Evolutionary conservation across 352 stramenopile genomes (phyloP).

Genomic region (Pythium phragmitis): DNA sequence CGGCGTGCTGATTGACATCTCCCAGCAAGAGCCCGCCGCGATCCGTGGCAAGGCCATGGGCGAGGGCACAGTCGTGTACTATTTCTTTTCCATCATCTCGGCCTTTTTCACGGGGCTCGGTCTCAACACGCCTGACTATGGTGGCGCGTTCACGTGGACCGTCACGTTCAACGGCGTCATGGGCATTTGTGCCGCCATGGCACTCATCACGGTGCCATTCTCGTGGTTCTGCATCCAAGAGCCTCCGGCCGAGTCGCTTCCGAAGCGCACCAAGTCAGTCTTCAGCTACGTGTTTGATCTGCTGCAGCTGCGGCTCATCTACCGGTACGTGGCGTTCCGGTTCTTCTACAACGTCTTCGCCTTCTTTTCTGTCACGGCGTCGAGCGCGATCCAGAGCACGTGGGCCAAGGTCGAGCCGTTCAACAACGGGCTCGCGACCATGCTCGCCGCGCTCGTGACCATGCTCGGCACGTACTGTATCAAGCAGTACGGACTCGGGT

Average conservation of each 20-base stretch:
- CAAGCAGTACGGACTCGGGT: conserved; percentile 45
- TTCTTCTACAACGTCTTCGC: conserved; percentile 38
- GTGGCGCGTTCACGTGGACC: conserved; percentile 44
- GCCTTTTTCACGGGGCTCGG: conserved; percentile 53
- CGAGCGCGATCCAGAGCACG: conserved; percentile 42
- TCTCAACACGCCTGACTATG: conserved; percentile 58
- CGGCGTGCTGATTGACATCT: conserved; percentile 53
- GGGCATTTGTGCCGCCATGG: conserved; percentile 35
- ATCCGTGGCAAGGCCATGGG: conserved; percentile 42
- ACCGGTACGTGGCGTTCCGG: conserved; percentile 27
- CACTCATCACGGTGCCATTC: conserved; percentile 34
- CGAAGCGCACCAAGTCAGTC: conserved; percentile 19
- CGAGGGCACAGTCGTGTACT: conserved; percentile 13
- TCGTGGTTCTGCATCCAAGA: conserved; percentile 60
- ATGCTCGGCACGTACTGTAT: conserved; percentile 40
- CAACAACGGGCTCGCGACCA: conserved; percentile 49
- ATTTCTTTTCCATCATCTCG: conserved; percentile 38
- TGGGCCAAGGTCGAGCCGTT: conserved; percentile 60
- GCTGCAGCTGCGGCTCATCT: conserved; percentile 46
- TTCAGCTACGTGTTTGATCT: conserved; percentile 43
- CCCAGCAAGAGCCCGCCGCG: conserved; percentile 46
- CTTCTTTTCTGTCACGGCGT: conserved; percentile 48
- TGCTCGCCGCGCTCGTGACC: conserved; percentile 42
- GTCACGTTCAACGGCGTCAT: conserved; percentile 58
- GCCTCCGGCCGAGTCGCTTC: conserved; percentile 23